phyloP scores from a whole-genome alignment of 345 rosid genomes.

The Camelina sativa region DNA sequence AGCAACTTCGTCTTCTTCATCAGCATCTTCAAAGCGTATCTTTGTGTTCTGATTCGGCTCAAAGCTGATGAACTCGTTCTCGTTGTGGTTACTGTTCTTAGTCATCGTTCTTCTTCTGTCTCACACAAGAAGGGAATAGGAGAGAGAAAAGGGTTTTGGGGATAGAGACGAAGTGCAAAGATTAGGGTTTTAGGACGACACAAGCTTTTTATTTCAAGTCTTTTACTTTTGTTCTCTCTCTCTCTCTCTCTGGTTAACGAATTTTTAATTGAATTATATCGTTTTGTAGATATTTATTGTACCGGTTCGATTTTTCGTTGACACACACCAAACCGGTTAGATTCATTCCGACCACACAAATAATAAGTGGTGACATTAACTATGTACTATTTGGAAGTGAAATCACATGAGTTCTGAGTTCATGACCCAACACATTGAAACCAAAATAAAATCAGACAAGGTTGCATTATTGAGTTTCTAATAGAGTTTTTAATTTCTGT shows the following conservation, averaged over 20 bases:
- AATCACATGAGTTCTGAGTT: background rate
- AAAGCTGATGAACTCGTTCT: slow-evolving; percentile 35
- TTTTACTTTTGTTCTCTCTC: background rate
- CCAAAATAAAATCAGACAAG: background rate
- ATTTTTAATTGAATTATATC: slow-evolving; percentile 7
- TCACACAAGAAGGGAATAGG: background rate
- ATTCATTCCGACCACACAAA: background rate
- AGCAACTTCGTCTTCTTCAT: slow-evolving; percentile 50
- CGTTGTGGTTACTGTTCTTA: slow-evolving; percentile 46
- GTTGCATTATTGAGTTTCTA: slow-evolving; percentile 17
- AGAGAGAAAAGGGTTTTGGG: slow-evolving; percentile 38
- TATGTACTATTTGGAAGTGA: background rate
- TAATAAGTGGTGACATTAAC: background rate
- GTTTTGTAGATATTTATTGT: slow-evolving; percentile 31
- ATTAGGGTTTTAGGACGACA: slow-evolving; percentile 44
- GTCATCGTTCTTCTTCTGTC: slow-evolving; percentile 41
- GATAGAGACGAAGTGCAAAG: slow-evolving; percentile 27
- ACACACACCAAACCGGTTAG: slow-evolving; percentile 26
- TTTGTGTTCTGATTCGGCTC: slow-evolving; percentile 46
- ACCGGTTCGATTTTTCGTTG: slow-evolving; percentile 27
- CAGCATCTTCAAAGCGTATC: slow-evolving; percentile 60
- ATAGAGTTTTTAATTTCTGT: background rate
- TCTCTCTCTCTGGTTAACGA: background rate
- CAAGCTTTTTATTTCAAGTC: slow-evolving; percentile 30
- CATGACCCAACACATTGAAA: background rate